Conservation (phyloP, 352 stramenopile genomes). For the Globisporangium splendens region DNA sequence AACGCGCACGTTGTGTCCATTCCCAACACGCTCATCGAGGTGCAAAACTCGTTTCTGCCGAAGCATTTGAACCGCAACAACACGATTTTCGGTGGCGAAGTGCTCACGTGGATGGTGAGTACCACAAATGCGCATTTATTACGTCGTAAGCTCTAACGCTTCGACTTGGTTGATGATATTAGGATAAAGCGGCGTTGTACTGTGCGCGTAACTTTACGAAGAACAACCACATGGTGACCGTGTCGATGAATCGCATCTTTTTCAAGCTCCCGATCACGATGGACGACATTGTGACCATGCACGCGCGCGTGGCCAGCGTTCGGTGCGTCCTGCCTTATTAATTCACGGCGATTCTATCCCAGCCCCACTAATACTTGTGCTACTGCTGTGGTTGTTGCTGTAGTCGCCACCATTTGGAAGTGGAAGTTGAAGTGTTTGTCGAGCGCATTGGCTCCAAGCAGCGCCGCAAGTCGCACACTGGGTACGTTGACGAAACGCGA, state of each 20-base stretch:
- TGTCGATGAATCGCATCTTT: constrained; percentile 26
- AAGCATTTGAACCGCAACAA: constrained; percentile 78
- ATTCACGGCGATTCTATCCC: too few species aligned
- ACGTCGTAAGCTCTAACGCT: too few species aligned
- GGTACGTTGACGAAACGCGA: constrained; percentile 2
- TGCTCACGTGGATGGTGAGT: constrained; percentile 23
- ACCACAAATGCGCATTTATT: not conserved
- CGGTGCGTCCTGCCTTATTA: constrained; percentile 9
- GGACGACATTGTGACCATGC: constrained; percentile 28
- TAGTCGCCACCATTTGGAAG: constrained; percentile 23
- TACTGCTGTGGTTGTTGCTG: constrained; percentile 1
- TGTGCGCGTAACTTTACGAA: constrained; percentile 27
- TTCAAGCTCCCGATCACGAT: constrained; percentile 28
- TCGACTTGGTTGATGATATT: not conserved
- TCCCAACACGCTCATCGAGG: constrained; percentile 62
- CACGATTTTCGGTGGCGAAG: constrained; percentile 70
- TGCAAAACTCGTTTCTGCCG: constrained; percentile 69
- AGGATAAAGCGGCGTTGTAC: constrained; percentile 24
- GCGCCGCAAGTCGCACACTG: constrained; percentile 25
- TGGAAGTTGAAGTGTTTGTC: constrained; percentile 29
- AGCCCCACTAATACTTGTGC: not conserved
- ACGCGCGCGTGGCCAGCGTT: constrained; percentile 22
- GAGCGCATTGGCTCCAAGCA: constrained; percentile 20
- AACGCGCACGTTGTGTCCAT: constrained; percentile 51
- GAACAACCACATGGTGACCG: constrained; percentile 23